Evolutionary conservation across 495 filamentous ascomycete species (phyloP).

Genomic region (Viridothelium virens): DNA sequence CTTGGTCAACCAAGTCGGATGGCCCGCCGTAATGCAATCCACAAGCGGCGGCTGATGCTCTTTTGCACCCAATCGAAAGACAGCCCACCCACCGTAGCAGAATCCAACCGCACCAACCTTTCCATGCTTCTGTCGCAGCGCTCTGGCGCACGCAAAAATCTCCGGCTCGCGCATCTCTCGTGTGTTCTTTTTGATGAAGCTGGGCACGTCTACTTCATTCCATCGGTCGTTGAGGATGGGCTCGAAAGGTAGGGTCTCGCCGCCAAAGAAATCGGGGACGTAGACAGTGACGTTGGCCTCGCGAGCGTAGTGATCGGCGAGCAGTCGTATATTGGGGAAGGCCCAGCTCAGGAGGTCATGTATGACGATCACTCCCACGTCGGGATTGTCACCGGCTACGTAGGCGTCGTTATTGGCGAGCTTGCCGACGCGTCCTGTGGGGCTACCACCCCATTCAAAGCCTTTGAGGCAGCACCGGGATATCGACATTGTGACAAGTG

Average conservation of each 20-base stretch:
- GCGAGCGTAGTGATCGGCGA: constrained; percentile 46
- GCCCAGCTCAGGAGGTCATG: constrained; percentile 48
- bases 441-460: constrained; percentile 30
- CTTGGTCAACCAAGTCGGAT: constrained; percentile 45
- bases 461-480: constrained; percentile 25
- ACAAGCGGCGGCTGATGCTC: constrained; percentile 39
- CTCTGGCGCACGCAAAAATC: constrained; percentile 44
- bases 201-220: constrained; percentile 11
- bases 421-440: constrained; percentile 22
- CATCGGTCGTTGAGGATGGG: background rate
- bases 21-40: constrained; percentile 47
- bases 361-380: constrained; percentile 40
- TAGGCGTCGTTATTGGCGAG: constrained; percentile 26
- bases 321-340: constrained; percentile 40
- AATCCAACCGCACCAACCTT: constrained; percentile 50
- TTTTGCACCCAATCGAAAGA: constrained; percentile 43
- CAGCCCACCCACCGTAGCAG: constrained; percentile 56
- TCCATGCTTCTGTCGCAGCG: constrained; percentile 35
- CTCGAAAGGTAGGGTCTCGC: constrained; percentile 25
- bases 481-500: constrained; percentile 7
- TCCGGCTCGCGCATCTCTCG: constrained; percentile 46
- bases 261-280: constrained; percentile 41
- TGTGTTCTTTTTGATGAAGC: constrained; percentile 35
- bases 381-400: constrained; percentile 29
- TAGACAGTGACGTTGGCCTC: constrained; percentile 46